Evolutionary conservation across 1,284 basidiomycete genomes (phyloP), one percentile per base, ranked within the genome.

Genomic region (Trichosporon inkin): DNA sequence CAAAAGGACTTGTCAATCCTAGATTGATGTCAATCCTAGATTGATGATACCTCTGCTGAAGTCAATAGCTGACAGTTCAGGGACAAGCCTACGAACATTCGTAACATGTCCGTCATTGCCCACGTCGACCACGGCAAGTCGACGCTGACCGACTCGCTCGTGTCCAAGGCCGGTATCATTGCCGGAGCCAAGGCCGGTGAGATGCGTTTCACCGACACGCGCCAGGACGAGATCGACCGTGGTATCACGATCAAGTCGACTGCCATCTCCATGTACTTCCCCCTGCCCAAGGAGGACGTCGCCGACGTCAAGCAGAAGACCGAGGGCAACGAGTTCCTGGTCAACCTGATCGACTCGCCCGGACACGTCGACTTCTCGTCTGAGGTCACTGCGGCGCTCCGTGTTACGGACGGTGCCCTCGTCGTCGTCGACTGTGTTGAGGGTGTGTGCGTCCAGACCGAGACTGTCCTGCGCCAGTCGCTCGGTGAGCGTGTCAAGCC

Each of bases 231-330:
- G 84, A 99, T 97, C 80, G 96, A 99, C 80, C 94, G 96, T 83
- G 96, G 96, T 85, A 99, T 99, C 76, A 99, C 96, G 63, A 99
- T 99, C 84, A 99, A 99, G 83, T 99, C 96, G 53, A 99, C 96
- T 52, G 96, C 95, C 77, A 98, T 99, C 80, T 97, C 96, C 64
- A 99, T 99, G 96, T 98, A 96, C 83, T 99, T 99, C 80, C 88
- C 92, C 82, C 85, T 99, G 76, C 80, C 84, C 78, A 92, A 96
- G 84, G 94, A 97, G 17, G 90, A 95, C 66, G 74, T 95, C 47
- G 71, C 77, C 17, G 83, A 88, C 65, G 88, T 99, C 80, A 89
- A 92, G 81, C 94, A 99, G 84, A 90, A 95, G 82, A 95, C 91
- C 49, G 86, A 88, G 3, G 93, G 92, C 70, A 86, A 86, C 79